A percentile compares a stretch with the other conserved stretches of the same genome.
These are phyloP conservation scores for Leishmania turanica DNA, from an alignment of 208 protist genomes.

Conservation along the genomic window DNA sequence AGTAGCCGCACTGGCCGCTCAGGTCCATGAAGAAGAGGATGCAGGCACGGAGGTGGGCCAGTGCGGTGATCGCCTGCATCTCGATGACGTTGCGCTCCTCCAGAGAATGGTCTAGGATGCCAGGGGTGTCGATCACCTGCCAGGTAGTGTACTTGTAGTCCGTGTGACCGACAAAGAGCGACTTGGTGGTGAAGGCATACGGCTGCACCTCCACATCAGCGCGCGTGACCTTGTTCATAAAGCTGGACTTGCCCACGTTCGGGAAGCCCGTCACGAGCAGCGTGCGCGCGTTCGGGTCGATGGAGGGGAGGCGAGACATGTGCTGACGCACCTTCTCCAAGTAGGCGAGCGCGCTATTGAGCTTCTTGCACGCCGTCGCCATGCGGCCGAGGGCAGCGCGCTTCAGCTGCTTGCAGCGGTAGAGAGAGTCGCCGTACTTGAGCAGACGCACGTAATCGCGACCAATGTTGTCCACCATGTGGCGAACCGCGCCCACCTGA, in stretches of 20 bases:
- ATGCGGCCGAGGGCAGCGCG: slow-evolving; percentile 99
- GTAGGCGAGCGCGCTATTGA: slow-evolving; percentile 96
- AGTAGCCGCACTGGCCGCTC: slow-evolving; percentile 98
- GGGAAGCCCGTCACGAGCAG: slow-evolving; percentile 99
- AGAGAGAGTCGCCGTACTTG: slow-evolving; percentile 99
- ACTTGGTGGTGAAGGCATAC: slow-evolving; percentile 99
- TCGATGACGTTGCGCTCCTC: slow-evolving; percentile 99
- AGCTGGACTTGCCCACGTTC: slow-evolving; percentile 99
- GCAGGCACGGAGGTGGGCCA: slow-evolving; percentile 97
- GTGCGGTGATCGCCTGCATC: slow-evolving; percentile 99
- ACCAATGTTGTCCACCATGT: slow-evolving; percentile 98
- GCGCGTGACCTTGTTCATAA: slow-evolving; percentile 99
- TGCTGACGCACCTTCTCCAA: slow-evolving; percentile 99
- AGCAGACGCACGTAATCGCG: slow-evolving; percentile 98
- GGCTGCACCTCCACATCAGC: slow-evolving; percentile 99
- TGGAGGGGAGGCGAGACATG: slow-evolving; percentile 98
- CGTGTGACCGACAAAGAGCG: slow-evolving; percentile 99
- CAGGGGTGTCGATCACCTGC: slow-evolving; percentile 99
- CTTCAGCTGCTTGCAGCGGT: slow-evolving; percentile 99
- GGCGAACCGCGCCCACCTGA: slow-evolving; percentile 97
- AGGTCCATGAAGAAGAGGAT: slow-evolving; percentile 99
- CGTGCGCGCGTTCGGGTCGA: slow-evolving; percentile 99
- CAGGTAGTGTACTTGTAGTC: slow-evolving; percentile 99
- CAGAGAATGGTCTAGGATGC: slow-evolving; percentile 99
- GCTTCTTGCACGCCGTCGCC: slow-evolving; percentile 98